These are phyloP conservation scores for Neocatenulostroma microsporum DNA, from an alignment of 2,329 filamentous ascomycete species.

Conservation along the genomic window DNA sequence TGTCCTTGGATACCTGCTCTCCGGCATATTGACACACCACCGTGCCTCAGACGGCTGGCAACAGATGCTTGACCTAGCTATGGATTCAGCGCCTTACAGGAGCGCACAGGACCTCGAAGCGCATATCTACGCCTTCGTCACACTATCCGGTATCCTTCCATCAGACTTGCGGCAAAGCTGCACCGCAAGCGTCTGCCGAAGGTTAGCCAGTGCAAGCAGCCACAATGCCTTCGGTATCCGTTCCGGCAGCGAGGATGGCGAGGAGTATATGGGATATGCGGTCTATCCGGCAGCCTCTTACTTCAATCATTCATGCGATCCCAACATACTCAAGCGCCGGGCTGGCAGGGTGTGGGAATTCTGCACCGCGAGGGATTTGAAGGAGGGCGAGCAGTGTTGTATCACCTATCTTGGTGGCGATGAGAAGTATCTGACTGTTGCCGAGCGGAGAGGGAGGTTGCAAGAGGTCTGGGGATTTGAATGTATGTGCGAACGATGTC, in stretches of 20 bases:
- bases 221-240: constrained; percentile 43
- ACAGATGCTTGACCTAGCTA: constrained; percentile 32
- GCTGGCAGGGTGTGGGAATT: constrained; percentile 38
- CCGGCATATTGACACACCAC: constrained; percentile 31
- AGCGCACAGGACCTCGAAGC: constrained; percentile 32
- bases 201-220: constrained; percentile 33
- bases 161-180: constrained; percentile 26
- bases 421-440: constrained; percentile 33
- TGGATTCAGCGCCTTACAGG: constrained; percentile 36
- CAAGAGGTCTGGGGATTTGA: constrained; percentile 40
- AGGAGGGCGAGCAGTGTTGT: constrained; percentile 36
- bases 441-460: constrained; percentile 32
- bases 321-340: constrained; percentile 38
- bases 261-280: constrained; percentile 43
- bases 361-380: constrained; percentile 28
- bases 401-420: constrained; percentile 45
- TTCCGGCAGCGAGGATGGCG: constrained; percentile 33
- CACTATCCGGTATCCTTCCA: constrained; percentile 37
- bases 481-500: constrained; percentile 37
- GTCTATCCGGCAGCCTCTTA: constrained; percentile 42
- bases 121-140: constrained; percentile 36
- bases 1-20: constrained; percentile 37
- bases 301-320: constrained; percentile 43
- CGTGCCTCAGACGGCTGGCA: constrained; percentile 26
- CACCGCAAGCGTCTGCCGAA: constrained; percentile 29